Percentiles rank a stretch among this genome's conserved stretches.
phyloP scores from a whole-genome alignment of 352 stramenopile species.

The Pythium apleroticum region DNA sequence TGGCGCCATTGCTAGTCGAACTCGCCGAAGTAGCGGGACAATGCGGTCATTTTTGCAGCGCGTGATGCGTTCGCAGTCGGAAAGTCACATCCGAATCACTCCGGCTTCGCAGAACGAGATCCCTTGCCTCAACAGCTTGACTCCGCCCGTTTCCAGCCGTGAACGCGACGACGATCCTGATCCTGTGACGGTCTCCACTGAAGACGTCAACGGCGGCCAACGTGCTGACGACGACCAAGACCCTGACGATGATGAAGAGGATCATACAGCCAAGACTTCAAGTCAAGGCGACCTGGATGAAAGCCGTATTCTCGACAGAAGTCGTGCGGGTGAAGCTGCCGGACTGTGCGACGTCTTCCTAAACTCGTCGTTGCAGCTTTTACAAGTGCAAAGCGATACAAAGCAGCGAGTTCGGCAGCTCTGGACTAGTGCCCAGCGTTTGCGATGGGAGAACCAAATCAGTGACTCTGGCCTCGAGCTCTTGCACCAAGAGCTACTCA shows the following conservation, averaged over 20 bases:
- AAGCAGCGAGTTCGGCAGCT: conserved; percentile 59
- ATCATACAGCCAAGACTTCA: conserved; percentile 2
- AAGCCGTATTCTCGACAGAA: not conserved
- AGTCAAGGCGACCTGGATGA: not conserved
- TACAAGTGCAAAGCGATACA: conserved; percentile 62
- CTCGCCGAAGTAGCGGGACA: conserved; percentile 17
- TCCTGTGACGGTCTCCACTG: not conserved
- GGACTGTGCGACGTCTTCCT: conserved; percentile 44
- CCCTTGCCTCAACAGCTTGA: not conserved
- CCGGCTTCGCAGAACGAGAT: not conserved
- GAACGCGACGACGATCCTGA: not conserved
- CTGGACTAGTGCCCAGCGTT: conserved; percentile 58
- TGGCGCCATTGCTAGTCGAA: not conserved
- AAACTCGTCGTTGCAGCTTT: conserved; percentile 59
- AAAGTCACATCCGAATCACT: conserved; percentile 28
- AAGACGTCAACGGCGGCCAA: not conserved
- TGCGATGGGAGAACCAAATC: conserved; percentile 45
- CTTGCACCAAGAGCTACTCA: conserved; percentile 37
- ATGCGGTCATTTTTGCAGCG: conserved; percentile 24
- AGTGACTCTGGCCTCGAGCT: conserved; percentile 36
- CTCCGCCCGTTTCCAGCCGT: not conserved
- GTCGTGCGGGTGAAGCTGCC: not conserved
- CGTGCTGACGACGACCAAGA: not conserved
- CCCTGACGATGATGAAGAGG: conserved; percentile 1
- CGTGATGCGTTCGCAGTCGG: conserved; percentile 38